Conservation (phyloP, 352 stramenopile species). For the Globisporangium rhizosaccharum region DNA sequence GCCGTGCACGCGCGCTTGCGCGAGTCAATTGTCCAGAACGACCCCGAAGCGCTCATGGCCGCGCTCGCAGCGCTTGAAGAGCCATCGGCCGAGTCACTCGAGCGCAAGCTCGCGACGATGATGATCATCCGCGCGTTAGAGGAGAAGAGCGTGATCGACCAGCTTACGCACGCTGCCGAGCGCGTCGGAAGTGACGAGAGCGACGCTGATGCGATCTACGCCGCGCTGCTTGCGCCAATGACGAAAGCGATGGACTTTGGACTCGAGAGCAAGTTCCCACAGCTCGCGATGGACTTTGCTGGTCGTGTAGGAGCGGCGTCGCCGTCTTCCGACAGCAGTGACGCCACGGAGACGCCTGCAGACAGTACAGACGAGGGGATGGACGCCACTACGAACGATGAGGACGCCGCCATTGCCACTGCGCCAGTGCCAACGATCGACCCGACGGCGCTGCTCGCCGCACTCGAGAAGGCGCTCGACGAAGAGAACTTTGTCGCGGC, state of each 20-base stretch:
- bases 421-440: constrained; percentile 17
- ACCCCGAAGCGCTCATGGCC: constrained; percentile 65
- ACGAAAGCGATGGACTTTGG: constrained; percentile 53
- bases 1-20: constrained; percentile 49
- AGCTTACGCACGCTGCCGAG: constrained; percentile 27
- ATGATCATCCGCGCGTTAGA: constrained; percentile 76
- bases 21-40: constrained; percentile 53
- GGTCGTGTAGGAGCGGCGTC: not conserved
- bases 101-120: constrained; percentile 75
- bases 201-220: constrained; percentile 18
- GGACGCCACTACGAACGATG: not conserved
- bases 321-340: not conserved
- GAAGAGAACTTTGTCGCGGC: constrained; percentile 67
- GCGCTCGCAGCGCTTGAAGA: constrained; percentile 60
- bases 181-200: constrained; percentile 4
- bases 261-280: constrained; percentile 47
- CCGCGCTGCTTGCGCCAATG: constrained; percentile 25
- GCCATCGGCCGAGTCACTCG: constrained; percentile 54
- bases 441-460: constrained; percentile 31
- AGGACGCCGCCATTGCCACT: not conserved
- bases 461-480: constrained; percentile 56
- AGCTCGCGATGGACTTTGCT: constrained; percentile 18
- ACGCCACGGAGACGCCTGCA: not conserved
- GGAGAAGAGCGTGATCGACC: constrained; percentile 62
- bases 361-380: not conserved